Percentiles rank a stretch among this genome's conserved stretches.
Evolutionary conservation across 2,329 filamentous ascomycete species (phyloP).

Genomic region (Claviceps purpurea): DNA sequence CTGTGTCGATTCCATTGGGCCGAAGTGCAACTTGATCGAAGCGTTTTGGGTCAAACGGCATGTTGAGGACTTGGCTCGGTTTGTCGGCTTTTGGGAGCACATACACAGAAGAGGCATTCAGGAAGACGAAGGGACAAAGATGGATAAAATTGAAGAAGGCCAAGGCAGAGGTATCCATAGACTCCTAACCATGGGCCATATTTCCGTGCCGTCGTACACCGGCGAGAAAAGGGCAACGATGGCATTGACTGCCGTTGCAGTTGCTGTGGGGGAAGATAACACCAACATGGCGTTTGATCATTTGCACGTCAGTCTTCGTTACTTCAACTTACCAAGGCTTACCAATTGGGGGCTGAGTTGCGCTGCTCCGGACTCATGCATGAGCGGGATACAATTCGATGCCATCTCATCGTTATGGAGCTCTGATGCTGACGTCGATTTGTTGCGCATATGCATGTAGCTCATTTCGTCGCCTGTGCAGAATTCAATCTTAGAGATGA

Average conservation of each 20-base stretch:
- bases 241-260: too few species aligned
- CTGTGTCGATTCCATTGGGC: background rate
- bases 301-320: background rate
- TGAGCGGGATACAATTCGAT: background rate
- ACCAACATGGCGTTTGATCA: background rate
- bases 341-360: too few species aligned
- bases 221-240: too few species aligned
- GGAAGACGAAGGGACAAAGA: background rate
- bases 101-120: background rate
- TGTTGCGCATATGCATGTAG: too few species aligned
- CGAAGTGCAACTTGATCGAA: background rate
- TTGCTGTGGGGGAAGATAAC: background rate
- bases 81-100: too few species aligned
- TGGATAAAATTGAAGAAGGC: too few species aligned
- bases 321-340: background rate
- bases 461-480: too few species aligned
- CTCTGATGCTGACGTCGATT: too few species aligned
- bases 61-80: background rate
- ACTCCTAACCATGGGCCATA: too few species aligned
- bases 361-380: background rate
- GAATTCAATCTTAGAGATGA: too few species aligned
- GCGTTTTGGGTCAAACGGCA: conserved; percentile 1
- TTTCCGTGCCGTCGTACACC: too few species aligned
- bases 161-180: too few species aligned
- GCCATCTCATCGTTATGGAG: background rate